Base-by-base conservation (phyloP, 257 asterid genomes). In the Petrea volubilis region DNA sequence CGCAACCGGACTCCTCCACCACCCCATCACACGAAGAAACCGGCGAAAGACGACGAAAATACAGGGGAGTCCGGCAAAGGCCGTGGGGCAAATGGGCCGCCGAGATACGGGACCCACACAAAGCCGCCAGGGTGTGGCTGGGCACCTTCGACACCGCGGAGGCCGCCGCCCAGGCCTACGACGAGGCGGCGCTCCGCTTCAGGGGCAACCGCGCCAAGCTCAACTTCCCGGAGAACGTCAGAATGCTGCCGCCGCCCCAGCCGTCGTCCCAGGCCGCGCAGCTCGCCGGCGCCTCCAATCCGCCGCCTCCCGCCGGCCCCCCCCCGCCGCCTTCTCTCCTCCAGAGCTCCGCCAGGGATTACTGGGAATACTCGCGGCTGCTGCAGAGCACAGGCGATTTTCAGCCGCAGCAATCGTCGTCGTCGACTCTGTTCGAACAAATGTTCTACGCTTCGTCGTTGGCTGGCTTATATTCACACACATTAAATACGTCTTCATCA, bases 51-150 rank as follows among this genome's bases (percentile, higher is more conserved):
- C 77, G 87, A 61, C 75, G 82, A 43, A 84, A 77, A 79, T 93
- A 91, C 78, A 86, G 97, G 78, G 98, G 98, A 14, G 97, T 90
- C 0, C 83, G 98, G 40, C 97, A 88, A n/a, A 71, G 98, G 24
- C 97, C 97, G 11, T 90, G 97, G 96, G 97, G 96, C 0, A 93
- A 93, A 83, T 93, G 96, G 97, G 98, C 97, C 0, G 98, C 98
- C 0, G 98, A 93, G 55, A 93, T 93, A 71, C 68, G 98, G 67
- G 97, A 90, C 60, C 98, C 98, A 1, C 92, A 89, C 25, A 93
- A 86, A 74, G 96, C 96, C 18, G 88, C 95, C 2, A 75, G 98
- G 46, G 97, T 90, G 14, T 93, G 98, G 97, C 80, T 93, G 29
- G 98, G 98, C 29, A 93, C 98, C 46, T 93, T 93, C 50, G 96